phyloP scores from a whole-genome alignment of 192 early-diverging fungal genomes.

The Coemansia sp. region DNA sequence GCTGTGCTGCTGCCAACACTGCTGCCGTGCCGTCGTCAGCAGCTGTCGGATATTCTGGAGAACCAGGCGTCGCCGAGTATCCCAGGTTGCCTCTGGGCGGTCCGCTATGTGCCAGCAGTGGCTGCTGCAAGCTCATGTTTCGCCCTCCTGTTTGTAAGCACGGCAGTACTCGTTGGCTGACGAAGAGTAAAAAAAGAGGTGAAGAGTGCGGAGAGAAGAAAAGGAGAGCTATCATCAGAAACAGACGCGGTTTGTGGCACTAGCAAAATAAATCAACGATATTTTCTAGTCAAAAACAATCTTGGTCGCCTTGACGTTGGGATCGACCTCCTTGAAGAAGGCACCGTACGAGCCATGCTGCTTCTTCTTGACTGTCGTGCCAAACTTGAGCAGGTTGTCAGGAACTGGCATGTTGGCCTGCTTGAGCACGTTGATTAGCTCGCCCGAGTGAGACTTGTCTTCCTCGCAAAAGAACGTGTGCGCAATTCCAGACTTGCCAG shows the following conservation, averaged over 20 bases:
- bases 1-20: background rate
- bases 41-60: background rate
- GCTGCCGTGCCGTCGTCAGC: background rate
- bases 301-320: slow-evolving; percentile 80
- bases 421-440: slow-evolving; percentile 87
- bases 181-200: too few species aligned
- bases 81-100: background rate
- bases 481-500: slow-evolving; percentile 83
- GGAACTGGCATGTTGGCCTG: slow-evolving; percentile 84
- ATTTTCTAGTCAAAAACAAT: slow-evolving; percentile 77
- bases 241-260: too few species aligned
- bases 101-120: background rate
- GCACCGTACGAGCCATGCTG: slow-evolving; percentile 92
- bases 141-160: too few species aligned
- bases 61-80: background rate
- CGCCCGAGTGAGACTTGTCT: slow-evolving; percentile 86
- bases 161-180: too few species aligned
- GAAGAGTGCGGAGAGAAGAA: too few species aligned
- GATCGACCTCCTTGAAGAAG: slow-evolving; percentile 89
- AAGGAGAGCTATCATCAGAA: too few species aligned
- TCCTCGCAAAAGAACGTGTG: slow-evolving; percentile 91
- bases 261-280: too few species aligned
- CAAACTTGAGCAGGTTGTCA: slow-evolving; percentile 86
- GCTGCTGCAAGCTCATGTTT: background rate
- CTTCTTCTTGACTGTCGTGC: slow-evolving; percentile 97